A percentile compares a stretch with the other conserved stretches of the same genome.
Conservation (phyloP, 2,329 filamentous ascomycete species). For the Colletotrichum cordylinicola region DNA sequence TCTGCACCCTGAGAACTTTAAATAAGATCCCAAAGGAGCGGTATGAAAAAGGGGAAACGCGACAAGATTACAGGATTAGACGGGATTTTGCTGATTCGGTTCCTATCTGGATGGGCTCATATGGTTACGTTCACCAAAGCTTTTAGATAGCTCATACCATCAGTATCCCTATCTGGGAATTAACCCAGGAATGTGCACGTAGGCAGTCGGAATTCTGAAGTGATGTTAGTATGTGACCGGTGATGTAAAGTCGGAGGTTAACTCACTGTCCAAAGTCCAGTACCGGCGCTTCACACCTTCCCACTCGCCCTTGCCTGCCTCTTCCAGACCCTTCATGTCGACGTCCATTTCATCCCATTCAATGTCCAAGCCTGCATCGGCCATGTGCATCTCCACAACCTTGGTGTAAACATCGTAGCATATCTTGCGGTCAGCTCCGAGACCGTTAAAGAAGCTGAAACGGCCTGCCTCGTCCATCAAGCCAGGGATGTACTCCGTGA, state of each 20-base stretch:
- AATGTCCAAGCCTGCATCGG: constrained; percentile 87
- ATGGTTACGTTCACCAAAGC: neutral
- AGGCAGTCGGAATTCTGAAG: constrained; percentile 72
- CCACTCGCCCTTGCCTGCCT: constrained; percentile 79
- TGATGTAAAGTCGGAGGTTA: constrained; percentile 14
- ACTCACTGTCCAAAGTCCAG: constrained; percentile 80
- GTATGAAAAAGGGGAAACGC: constrained; percentile 23
- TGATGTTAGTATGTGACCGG: neutral
- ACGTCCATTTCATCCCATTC: constrained; percentile 84
- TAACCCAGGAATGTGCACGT: constrained; percentile 76
- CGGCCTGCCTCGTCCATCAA: constrained; percentile 75
- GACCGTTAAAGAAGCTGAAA: constrained; percentile 89
- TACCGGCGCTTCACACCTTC: constrained; percentile 86
- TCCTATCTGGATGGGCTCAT: neutral
- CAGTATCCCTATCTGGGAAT: constrained; percentile 15
- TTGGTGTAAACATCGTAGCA: constrained; percentile 97
- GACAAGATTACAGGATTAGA: constrained; percentile 15
- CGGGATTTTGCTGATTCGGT: constrained; percentile 19
- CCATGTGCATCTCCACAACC: constrained; percentile 88
- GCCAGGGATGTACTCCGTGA: constrained; percentile 84
- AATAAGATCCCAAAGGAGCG: constrained; percentile 29
- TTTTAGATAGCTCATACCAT: constrained; percentile 11
- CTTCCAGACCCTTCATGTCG: constrained; percentile 67
- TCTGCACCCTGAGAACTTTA: constrained; percentile 68
- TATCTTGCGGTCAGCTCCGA: constrained; percentile 89